A percentile compares a stretch with the other conserved stretches of the same genome.
Conservation (phyloP, 1,139 yeast species). For the Geotrichum aggregatum region DNA sequence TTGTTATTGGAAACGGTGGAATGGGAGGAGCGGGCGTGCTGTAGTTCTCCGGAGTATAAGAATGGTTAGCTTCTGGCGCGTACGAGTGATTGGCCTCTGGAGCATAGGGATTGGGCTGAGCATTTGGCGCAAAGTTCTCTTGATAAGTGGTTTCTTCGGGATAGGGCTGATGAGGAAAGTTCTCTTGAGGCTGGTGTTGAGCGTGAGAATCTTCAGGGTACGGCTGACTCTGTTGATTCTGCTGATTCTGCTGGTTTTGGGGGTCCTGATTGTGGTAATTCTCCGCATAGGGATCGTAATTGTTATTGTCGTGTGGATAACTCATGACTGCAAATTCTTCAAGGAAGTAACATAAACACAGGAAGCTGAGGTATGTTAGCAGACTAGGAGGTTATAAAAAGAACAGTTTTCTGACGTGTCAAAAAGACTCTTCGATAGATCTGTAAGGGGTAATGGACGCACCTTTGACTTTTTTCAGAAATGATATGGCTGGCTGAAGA, state of each 20-base stretch:
- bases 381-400: neutral
- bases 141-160: neutral
- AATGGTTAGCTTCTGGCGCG: no score
- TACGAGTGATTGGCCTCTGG: no score
- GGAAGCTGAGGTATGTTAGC: neutral
- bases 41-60: no score
- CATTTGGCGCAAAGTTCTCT: no score
- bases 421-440: neutral
- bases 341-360: neutral
- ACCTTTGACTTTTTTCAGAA: no score
- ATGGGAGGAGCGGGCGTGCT: no score
- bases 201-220: neutral
- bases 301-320: slow-evolving; percentile 8
- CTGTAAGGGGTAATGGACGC: no score
- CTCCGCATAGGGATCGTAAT: neutral
- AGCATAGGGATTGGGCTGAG: no score
- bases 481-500: no score
- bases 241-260: neutral
- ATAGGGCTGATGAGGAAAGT: neutral
- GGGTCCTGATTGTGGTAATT: neutral
- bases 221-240: neutral
- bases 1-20: no score
- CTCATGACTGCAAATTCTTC: neutral
- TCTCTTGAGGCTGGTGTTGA: neutral
- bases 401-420: neutral